Base-by-base conservation (phyloP, 1,139 yeast species). In the Zygosaccharomyces pseudobailii region DNA sequence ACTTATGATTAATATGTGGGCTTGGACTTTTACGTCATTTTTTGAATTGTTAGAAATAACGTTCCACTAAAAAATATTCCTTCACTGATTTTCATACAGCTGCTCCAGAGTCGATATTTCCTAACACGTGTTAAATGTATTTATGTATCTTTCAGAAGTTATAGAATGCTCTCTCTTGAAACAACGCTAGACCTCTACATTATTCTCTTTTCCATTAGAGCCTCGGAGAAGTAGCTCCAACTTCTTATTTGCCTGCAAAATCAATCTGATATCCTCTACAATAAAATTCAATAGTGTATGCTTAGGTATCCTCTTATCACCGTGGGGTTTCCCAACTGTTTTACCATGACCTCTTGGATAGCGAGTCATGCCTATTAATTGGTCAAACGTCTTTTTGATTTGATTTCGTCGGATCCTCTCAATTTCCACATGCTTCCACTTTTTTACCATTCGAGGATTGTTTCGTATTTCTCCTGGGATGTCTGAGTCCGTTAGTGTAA, bases 1-100 rank as follows among this genome's bases (percentile, higher is more conserved):
- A 85, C 59, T 72, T 89, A 58, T 84, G 64, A 59, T 90, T 67
- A 84, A 85, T 58, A 72, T 89, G 58, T 84, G 64, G 58, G 40
- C 22, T 21, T 10, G 28, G 9, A 8, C 22, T 10, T 24, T 13
- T 37, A 36, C 3, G 21, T 28, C 51, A 46, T 13, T 17, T 33
- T 35, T 8, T 21, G 20, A 25, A 13, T 10, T 36, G 17, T 40
- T 20, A 20, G 19, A 28, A 32, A 17, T 17, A 13, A 7, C 36
- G 30, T 25, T 21, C n/a, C 34, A 30, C 20, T 24, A 9, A n/a
- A 2, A 30, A 30, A 30, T 30, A 30, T 30, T 30, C 33, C 13
- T 30, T 30, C 33, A 30, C 13, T 30, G 17, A 1, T 1, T 2
- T 13, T 13, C 17, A 13, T 1, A 2, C 17, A 13, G 17, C 17